These are phyloP conservation scores for Boechera divaricarpa DNA, from an alignment of 345 rosid species.

Conservation along the genomic window DNA sequence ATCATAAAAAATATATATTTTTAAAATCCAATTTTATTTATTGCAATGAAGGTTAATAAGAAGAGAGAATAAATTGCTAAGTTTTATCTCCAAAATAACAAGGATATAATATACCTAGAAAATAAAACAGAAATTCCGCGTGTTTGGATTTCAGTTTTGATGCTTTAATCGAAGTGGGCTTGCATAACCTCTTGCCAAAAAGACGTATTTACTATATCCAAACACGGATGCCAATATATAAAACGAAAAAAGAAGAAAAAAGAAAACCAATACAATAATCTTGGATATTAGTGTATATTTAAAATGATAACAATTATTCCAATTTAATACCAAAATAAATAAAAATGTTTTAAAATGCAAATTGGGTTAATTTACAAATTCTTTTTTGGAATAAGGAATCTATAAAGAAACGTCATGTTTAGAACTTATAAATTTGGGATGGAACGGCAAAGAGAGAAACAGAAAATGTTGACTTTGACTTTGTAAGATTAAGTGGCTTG, in stretches of 20 bases:
- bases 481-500: neutral
- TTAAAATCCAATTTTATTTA: neutral
- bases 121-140: neutral
- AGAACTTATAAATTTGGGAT: neutral
- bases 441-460: neutral
- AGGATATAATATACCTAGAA: too few species aligned
- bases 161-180: neutral
- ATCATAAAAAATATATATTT: neutral
- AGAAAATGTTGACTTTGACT: conserved; percentile 30
- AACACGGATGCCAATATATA: neutral
- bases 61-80: too few species aligned
- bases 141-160: neutral
- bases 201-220: too few species aligned
- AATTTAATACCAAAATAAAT: neutral
- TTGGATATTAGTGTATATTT: neutral
- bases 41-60: too few species aligned
- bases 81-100: too few species aligned
- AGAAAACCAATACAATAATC: neutral
- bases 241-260: neutral
- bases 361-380: conserved; percentile 15
- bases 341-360: neutral
- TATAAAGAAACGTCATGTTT: conserved; percentile 1
- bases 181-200: neutral
- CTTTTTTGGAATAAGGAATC: neutral
- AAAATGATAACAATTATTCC: neutral